These are phyloP conservation scores for Coemansia sp. DNA, from an alignment of 192 early-diverging fungal species.

Conservation along the genomic window DNA sequence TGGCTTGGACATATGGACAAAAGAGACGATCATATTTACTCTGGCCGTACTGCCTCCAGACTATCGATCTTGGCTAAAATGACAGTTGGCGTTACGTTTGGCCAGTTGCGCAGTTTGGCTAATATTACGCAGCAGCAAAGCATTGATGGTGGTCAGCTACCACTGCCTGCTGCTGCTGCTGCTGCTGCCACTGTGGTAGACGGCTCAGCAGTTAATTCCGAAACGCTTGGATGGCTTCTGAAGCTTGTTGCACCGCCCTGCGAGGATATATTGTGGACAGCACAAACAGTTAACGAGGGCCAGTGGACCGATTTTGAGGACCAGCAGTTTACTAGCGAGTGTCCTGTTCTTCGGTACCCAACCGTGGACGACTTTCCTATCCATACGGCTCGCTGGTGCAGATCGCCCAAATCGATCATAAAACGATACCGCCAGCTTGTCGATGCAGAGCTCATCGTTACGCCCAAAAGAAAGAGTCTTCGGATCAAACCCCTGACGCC, in stretches of 20 bases:
- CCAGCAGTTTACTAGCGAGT: neutral
- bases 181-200: neutral
- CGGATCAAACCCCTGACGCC: conserved; percentile 3
- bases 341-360: neutral
- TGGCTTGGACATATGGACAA: conserved; percentile 5
- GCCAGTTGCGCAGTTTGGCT: neutral
- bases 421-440: neutral
- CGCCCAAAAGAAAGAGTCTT: neutral
- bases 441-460: neutral
- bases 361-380: neutral
- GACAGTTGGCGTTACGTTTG: neutral
- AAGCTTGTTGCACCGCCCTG: neutral
- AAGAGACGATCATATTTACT: neutral
- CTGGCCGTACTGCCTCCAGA: no score
- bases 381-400: neutral
- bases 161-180: neutral
- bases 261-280: neutral
- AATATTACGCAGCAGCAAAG: neutral
- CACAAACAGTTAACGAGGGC: neutral
- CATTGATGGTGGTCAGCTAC: no score
- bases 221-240: neutral
- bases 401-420: neutral
- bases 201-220: neutral
- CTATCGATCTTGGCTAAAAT: neutral
- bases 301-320: conserved; percentile 2